Percentiles rank a stretch among this genome's conserved stretches.
Evolutionary conservation across 495 filamentous ascomycete genomes (phyloP).

Genomic region (Aspergillus indologenus): DNA sequence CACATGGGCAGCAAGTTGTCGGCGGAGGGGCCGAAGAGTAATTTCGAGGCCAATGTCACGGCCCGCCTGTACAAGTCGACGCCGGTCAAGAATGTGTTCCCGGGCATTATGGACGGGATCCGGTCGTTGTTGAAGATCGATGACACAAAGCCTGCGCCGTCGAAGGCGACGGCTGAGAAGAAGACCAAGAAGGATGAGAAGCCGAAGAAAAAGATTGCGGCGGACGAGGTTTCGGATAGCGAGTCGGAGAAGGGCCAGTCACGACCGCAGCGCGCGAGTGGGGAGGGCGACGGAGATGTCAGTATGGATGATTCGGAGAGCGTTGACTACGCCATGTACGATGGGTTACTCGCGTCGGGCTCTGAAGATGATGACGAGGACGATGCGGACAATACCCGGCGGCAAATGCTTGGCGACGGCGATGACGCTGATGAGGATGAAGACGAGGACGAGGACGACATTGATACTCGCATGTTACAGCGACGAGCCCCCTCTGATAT

Average conservation of each 20-base stretch:
- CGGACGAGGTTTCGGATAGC: constrained; percentile 9
- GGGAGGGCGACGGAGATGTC: constrained; percentile 18
- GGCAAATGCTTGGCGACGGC: not conserved
- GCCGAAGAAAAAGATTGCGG: constrained; percentile 2
- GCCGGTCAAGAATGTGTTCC: constrained; percentile 66
- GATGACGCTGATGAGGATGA: not conserved
- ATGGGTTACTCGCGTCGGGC: constrained; percentile 53
- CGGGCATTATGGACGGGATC: constrained; percentile 59
- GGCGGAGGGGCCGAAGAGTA: constrained; percentile 41
- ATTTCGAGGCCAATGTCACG: constrained; percentile 67
- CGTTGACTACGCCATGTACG: constrained; percentile 47
- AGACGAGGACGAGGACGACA: constrained; percentile 35
- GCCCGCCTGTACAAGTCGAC: constrained; percentile 76
- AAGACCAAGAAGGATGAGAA: constrained; percentile 19
- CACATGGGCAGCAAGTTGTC: constrained; percentile 27
- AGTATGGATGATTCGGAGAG: constrained; percentile 38
- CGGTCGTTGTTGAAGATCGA: constrained; percentile 58
- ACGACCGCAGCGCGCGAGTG: too few species aligned
- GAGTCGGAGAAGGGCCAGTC: constrained; percentile 6
- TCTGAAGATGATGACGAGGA: constrained; percentile 34
- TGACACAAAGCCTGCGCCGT: constrained; percentile 33
- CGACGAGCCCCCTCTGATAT: constrained; percentile 21
- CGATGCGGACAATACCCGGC: not conserved
- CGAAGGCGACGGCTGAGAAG: constrained; percentile 36
- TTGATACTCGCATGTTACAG: constrained; percentile 7